Evolutionary conservation across 495 filamentous ascomycete species (phyloP), one percentile per base, ranked within the genome.

Genomic region (Ramalina peruviana): DNA sequence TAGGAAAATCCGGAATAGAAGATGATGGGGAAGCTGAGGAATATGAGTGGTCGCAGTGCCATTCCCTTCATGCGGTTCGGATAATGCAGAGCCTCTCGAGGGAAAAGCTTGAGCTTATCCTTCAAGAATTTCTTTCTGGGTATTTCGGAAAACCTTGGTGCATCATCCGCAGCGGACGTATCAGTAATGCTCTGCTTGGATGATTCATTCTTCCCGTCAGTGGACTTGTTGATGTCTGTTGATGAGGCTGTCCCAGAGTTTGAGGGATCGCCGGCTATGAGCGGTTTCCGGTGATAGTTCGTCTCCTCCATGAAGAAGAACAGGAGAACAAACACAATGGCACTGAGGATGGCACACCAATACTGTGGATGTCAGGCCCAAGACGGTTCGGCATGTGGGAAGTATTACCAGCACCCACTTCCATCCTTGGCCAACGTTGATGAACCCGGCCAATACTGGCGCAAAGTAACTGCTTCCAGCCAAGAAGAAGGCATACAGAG

Each of bases 231-330:
- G 30, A 6, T 7, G 7, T 33, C 7, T 13, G 19, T 12, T 25
- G 40, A 19, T 7, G 38, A 19, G 6, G 6, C 12, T 0, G 7
- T 10, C 2, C 9, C 30, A 33, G 9, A 33, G 12, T 33, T 13
- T 9, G 23, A 25, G 3, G 3, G 0, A 9, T 45, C 1, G 16
- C 47, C 47, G 3, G 9, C n/a, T 36, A 5, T 10, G 0, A 7
- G 43, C 20, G 43, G 38, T 20, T 60, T 49, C 12, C 73, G 74
- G 42, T 70, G 65, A 54, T 75, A 83, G 58, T 80, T 82, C 1
- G 80, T 83, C 59, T 85, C 80, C 62, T 83, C 81, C 73, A 81
- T 77, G 62, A 80, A 78, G 62, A 82, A 78, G 64, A 81, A 80
- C 0, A 81, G 67, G 52, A 82, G 79, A 5, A 78, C 58, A 43